A percentile compares a stretch with the other conserved stretches of the same genome.
Conservation (phyloP, 75 land plant genomes). For the Isoetes taiwanensis region DNA sequence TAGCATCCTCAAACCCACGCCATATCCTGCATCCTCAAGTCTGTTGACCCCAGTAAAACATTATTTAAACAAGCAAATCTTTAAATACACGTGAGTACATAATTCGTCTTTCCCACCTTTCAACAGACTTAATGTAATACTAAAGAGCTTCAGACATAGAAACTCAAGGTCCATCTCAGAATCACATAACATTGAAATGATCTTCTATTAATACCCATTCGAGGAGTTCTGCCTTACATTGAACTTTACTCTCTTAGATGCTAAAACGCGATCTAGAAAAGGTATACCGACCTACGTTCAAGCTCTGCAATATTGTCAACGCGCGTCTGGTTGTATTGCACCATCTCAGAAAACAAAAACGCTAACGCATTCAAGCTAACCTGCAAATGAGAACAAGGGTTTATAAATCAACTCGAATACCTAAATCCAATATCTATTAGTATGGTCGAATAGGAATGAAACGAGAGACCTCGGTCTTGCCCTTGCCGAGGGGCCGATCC, state of each 20-base stretch:
- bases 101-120: no score
- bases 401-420: no score
- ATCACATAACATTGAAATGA: neutral
- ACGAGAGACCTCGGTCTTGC: slow-evolving; percentile 86
- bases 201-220: no score
- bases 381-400: no score
- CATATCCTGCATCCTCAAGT: slow-evolving; percentile 94
- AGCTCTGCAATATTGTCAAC: slow-evolving; percentile 94
- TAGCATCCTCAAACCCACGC: slow-evolving; percentile 71
- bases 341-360: slow-evolving; percentile 89
- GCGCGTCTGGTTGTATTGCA: slow-evolving; percentile 90
- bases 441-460: no score
- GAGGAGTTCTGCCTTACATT: no score
- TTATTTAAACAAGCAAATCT: neutral
- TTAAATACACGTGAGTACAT: no score
- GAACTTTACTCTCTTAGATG: no score
- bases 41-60: slow-evolving; percentile 23
- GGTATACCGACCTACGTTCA: slow-evolving; percentile 51
- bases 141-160: no score
- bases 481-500: slow-evolving; percentile 74
- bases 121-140: no score
- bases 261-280: neutral
- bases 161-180: no score
- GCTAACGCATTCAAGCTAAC: slow-evolving; percentile 95
- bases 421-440: no score